Percentiles rank a stretch among this genome's conserved stretches.
Evolutionary conservation across 371 early-diverging fungal species (phyloP).

Genomic region (Batkoa obscura): DNA sequence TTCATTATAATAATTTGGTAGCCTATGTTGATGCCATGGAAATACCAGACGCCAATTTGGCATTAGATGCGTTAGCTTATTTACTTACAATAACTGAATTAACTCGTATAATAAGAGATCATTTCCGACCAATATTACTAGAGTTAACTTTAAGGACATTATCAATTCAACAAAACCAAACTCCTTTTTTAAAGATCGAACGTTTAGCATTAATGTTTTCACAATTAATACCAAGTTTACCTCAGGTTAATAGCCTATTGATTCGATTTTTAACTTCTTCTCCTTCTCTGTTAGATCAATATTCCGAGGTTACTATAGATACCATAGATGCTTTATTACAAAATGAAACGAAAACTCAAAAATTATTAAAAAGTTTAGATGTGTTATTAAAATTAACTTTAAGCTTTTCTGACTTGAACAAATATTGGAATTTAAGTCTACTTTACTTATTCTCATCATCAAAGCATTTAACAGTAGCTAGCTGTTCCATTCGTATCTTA

Average conservation of each 20-base stretch:
- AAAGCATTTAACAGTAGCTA: background rate
- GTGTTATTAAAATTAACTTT: background rate
- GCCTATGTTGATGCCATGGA: no score
- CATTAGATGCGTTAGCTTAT: constrained; percentile 8
- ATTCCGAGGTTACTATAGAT: background rate
- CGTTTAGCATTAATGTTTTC: constrained; percentile 38
- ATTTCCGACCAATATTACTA: constrained; percentile 55
- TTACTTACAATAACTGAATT: constrained; percentile 7
- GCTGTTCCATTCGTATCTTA: background rate
- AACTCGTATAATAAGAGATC: constrained; percentile 19
- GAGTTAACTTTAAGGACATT: constrained; percentile 68
- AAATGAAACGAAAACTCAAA: background rate
- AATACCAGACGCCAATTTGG: background rate
- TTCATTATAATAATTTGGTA: no score
- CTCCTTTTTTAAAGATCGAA: constrained; percentile 9
- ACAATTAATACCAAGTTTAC: constrained; percentile 39
- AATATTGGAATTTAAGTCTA: background rate
- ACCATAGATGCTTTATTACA: background rate
- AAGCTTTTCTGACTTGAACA: background rate
- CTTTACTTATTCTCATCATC: background rate
- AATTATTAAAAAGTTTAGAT: background rate
- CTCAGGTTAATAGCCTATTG: constrained; percentile 47
- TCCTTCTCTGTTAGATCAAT: constrained; percentile 28
- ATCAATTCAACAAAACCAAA: background rate
- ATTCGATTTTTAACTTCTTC: constrained; percentile 22